phyloP scores from a whole-genome alignment of 129 eudicot species.

The Tagetes patula region DNA sequence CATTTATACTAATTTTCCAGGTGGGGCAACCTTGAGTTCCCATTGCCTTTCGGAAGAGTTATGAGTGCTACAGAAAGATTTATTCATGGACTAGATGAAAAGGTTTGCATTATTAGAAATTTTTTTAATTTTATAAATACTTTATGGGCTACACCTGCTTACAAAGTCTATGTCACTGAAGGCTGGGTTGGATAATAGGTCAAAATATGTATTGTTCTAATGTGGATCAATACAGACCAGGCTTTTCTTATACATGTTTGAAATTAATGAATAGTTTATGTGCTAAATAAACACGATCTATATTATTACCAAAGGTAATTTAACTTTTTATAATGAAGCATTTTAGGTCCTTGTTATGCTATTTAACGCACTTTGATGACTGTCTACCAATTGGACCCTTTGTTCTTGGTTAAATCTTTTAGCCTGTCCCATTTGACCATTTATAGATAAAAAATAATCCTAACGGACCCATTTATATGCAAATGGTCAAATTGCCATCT shows the following conservation, averaged over 20 bases:
- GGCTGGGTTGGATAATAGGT: neutral
- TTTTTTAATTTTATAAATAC: neutral
- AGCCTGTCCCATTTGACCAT: neutral
- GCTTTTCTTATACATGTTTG: neutral
- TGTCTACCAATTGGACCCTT: neutral
- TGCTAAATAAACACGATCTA: neutral
- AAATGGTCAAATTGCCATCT: neutral
- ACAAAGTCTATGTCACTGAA: neutral
- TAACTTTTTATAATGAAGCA: neutral
- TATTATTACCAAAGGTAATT: neutral
- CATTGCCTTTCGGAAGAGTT: slow-evolving; percentile 98
- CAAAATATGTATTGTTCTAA: neutral
- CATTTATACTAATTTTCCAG: slow-evolving; percentile 36
- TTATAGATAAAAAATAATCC: neutral
- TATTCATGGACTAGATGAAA: slow-evolving; percentile 95
- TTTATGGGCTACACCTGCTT: neutral
- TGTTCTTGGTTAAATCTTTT: neutral
- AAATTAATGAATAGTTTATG: neutral
- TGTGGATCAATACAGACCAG: neutral
- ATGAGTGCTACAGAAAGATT: slow-evolving; percentile 96
- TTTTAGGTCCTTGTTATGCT: neutral
- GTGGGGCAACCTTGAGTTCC: slow-evolving; percentile 97
- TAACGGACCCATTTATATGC: neutral
- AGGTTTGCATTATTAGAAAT: slow-evolving; percentile 47
- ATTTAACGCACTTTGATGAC: neutral